Evolutionary conservation across 2,329 filamentous ascomycete genomes (phyloP), one percentile per base, ranked within the genome.

Genomic region (Rosellinia necatrix): DNA sequence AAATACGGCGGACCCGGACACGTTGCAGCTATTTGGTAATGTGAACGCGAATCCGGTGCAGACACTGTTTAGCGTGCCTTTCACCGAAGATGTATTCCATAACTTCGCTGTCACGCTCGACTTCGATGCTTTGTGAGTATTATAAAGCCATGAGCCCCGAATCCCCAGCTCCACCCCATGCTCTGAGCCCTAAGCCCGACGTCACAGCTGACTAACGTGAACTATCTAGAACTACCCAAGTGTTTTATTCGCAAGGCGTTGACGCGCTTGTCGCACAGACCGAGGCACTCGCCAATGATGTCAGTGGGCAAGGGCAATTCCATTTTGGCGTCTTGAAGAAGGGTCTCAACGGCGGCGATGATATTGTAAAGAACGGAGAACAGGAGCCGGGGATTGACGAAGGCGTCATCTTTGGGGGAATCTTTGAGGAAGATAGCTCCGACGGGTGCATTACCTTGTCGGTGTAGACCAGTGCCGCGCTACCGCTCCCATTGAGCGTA

Each of bases 371-470:
- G 44, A 46, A 53, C n/a, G 50, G 55, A 19, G 49, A 54, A 22
- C 49, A 54, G 40, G 49, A 54, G 30, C 25, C 10, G 6, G 55
- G 19, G 10, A 54, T 58, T 9, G 34, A 58, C 9, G 50, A 54
- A 34, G 44, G 51, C 6, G 43, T 55, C 34, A 51, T 58, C 29
- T 50, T 55, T 12, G 46, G 56, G 29, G 51, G 56, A 13, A 50
- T 55, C 27, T 50, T 55, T n/a, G 55, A 51, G 27, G 47, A 55
- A 43, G 47, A 56, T 25, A 56, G 47, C 22, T 55, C 47, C 3
- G 47, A 3, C 29, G 56, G 52, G 25, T 52, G 56, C 48, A 38
- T 56, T n/a, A 59, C 47, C 43, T 44, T 51, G 37, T 56, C 52
- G 13, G 34, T 34, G 2, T 55, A 49, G 40, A 42, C 12, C n/a